These are phyloP conservation scores for Calonectria naviculata DNA, from an alignment of 2,329 filamentous ascomycete genomes.

Conservation along the genomic window DNA sequence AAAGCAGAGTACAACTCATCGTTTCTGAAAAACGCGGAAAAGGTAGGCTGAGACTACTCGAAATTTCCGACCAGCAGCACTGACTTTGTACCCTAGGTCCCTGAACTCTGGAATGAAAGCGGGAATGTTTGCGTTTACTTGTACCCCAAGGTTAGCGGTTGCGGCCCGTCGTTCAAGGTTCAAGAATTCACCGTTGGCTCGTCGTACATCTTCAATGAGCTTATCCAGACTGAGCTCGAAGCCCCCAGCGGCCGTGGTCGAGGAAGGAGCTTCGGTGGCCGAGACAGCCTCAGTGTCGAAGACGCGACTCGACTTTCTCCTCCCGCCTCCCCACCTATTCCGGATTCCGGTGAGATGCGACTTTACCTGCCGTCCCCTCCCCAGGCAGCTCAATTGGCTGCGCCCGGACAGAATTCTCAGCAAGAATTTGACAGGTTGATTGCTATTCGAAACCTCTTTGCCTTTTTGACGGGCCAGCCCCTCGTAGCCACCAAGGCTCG, in stretches of 20 bases:
- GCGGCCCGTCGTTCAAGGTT: constrained; percentile 71
- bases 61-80: constrained; percentile 20
- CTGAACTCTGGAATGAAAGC: constrained; percentile 73
- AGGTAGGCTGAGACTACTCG: constrained; percentile 50
- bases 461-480: constrained; percentile 72
- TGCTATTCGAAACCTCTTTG: constrained; percentile 73
- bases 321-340: constrained; percentile 50
- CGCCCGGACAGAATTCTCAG: constrained; percentile 45
- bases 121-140: constrained; percentile 69
- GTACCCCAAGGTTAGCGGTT: constrained; percentile 60
- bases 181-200: constrained; percentile 63
- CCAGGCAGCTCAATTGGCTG: constrained; percentile 48
- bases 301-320: constrained; percentile 59
- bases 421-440: constrained; percentile 66
- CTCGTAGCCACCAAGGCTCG: constrained; percentile 67
- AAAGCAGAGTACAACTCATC: constrained; percentile 67
- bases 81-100: constrained; percentile 57
- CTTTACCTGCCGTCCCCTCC: constrained; percentile 65
- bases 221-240: constrained; percentile 59
- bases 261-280: constrained; percentile 58
- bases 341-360: constrained; percentile 55
- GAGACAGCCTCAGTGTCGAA: constrained; percentile 59
- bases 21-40: constrained; percentile 65
- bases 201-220: constrained; percentile 65
- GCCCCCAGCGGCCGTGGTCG: constrained; percentile 45